These are phyloP conservation scores for Ascochyta clinopodiicola DNA, from an alignment of 2,329 filamentous ascomycete species.

Conservation along the genomic window DNA sequence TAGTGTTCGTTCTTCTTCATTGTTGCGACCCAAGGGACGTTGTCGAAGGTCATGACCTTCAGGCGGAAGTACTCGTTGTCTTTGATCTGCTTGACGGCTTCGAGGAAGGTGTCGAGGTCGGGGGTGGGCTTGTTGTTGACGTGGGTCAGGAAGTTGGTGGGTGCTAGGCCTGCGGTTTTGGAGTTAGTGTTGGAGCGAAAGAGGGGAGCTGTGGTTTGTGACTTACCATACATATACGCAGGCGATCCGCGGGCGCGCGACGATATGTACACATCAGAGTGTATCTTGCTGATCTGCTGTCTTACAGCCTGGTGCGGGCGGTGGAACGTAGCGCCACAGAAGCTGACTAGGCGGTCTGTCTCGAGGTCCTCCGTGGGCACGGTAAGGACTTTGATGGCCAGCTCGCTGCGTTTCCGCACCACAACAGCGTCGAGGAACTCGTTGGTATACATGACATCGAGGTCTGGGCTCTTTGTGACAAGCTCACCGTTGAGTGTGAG, in stretches of 20 bases:
- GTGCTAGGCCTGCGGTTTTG: conserved; percentile 75
- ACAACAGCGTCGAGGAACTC: conserved; percentile 83
- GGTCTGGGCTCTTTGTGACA: conserved; percentile 89
- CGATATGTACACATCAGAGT: conserved; percentile 95
- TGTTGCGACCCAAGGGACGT: conserved; percentile 98
- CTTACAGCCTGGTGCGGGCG: conserved; percentile 94
- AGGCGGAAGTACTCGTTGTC: conserved; percentile 98
- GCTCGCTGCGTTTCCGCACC: conserved; percentile 81
- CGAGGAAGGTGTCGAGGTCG: conserved; percentile 80
- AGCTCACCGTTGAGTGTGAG: conserved; percentile 89
- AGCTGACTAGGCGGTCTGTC: conserved; percentile 88
- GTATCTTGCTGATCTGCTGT: conserved; percentile 95
- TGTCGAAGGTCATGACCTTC: conserved; percentile 97
- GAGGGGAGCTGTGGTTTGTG: conserved; percentile 61
- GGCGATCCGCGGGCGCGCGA: conserved; percentile 62
- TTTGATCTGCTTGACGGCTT: conserved; percentile 82
- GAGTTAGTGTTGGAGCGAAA: conserved; percentile 69
- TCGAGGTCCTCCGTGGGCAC: conserved; percentile 89
- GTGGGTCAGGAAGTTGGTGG: conserved; percentile 96
- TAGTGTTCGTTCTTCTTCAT: conserved; percentile 99
- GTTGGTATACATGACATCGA: conserved; percentile 96
- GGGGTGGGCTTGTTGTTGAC: conserved; percentile 89
- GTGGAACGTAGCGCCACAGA: conserved; percentile 94
- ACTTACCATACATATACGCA: conserved; percentile 48
- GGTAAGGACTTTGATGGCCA: conserved; percentile 79